Base-by-base conservation (phyloP, 2,329 filamentous ascomycete species). In the Microdochium nivale region DNA sequence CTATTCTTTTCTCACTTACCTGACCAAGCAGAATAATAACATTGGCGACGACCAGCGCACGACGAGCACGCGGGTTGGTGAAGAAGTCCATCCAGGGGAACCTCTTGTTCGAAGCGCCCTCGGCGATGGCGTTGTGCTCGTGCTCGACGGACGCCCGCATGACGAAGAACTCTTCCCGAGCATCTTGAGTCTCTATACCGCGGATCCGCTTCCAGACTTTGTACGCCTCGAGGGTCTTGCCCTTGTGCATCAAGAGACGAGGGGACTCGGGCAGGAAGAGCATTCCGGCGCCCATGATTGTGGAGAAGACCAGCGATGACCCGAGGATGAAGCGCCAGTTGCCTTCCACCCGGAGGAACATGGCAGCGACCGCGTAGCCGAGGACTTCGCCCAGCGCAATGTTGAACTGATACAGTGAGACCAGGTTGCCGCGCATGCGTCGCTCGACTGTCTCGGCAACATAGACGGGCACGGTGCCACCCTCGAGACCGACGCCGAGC, bases 321-420 rank as follows among this genome's bases (percentile, higher is more conserved):
- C 85, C 86, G 1, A 89, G 79, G 54, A 89, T 88, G 63, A 81
- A 88, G 35, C 86, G 76, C 86, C 86, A 89, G 69, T 84, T 84
- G 16, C 85, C 86, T 0, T 70, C 67, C 2, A 89, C 83, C n/a
- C 72, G 76, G 55, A 88, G 72, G 66, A 89, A 89, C 52, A 88
- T 87, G 47, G 86, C 86, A 0, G 82, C 85, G 1, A 88, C 78
- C 4, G 82, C 85, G 54, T 88, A 88, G 2, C 86, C 86, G 1
- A 89, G 71, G 2, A 89, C 85, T 59, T 88, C 86, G 25, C 86
- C 86, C 0, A 89, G 74, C 0, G 86, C 86, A 60, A 89, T 89
- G 67, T 86, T 88, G 67, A 88, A 80, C 62, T 89, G 86, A 64
- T 88, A 89, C 0, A 88, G 71, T 0, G 84, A 87, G 1, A 89